Evolutionary conservation across 1,139 yeast species (phyloP).

Genomic region (Suhomyces kunorum): DNA sequence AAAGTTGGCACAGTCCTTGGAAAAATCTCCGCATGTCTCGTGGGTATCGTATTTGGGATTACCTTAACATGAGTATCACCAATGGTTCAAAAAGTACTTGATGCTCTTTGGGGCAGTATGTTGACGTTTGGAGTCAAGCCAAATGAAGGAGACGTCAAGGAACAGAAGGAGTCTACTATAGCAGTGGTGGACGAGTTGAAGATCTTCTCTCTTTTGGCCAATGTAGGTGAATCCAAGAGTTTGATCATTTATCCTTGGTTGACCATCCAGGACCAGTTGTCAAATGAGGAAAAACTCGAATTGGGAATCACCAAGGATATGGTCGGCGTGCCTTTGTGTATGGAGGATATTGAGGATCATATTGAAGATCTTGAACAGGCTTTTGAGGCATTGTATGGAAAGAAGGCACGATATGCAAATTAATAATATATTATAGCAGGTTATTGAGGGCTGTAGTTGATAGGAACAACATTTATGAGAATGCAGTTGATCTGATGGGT

Average conservation of each 20-base stretch:
- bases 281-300: slow-evolving; percentile 73
- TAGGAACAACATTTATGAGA: too few species aligned
- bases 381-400: slow-evolving; percentile 52
- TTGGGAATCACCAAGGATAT: slow-evolving; percentile 88
- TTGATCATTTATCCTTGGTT: slow-evolving; percentile 92
- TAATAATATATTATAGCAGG: too few species aligned
- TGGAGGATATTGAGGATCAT: slow-evolving; percentile 81
- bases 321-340: slow-evolving; percentile 83
- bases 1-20: slow-evolving; percentile 1
- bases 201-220: slow-evolving; percentile 84
- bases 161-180: slow-evolving; percentile 61
- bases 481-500: too few species aligned
- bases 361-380: slow-evolving; percentile 85
- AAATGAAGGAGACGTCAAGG: slow-evolving; percentile 67
- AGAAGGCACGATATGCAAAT: neutral
- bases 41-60: slow-evolving; percentile 95
- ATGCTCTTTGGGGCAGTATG: slow-evolving; percentile 80
- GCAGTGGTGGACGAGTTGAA: slow-evolving; percentile 41
- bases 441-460: too few species aligned
- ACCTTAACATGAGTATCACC: slow-evolving; percentile 74
- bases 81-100: slow-evolving; percentile 54
- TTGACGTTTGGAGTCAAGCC: slow-evolving; percentile 84
- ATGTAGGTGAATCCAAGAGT: slow-evolving; percentile 95
- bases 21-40: slow-evolving; percentile 62
- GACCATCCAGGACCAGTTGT: slow-evolving; percentile 91